A percentile compares a stretch with the other conserved stretches of the same genome.
Evolutionary conservation across 2,329 filamentous ascomycete genomes (phyloP).

Genomic region (Sordariomycetes sp.): DNA sequence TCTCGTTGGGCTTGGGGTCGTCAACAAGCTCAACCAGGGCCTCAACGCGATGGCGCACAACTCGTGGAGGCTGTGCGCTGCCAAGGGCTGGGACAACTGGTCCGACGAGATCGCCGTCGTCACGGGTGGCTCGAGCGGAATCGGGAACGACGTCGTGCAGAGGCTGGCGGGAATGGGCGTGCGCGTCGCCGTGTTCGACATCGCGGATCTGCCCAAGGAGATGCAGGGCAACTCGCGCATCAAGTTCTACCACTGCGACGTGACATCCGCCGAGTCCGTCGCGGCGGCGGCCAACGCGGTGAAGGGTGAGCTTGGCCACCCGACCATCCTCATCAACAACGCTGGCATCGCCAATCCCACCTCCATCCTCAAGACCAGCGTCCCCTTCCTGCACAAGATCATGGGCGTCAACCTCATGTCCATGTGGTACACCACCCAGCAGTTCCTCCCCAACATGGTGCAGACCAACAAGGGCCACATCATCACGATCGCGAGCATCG

Average conservation of each 20-base stretch:
- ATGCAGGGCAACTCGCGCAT: slow-evolving; percentile 33
- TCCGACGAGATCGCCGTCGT: slow-evolving; percentile 59
- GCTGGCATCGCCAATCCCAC: slow-evolving; percentile 54
- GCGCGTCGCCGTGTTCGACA: slow-evolving; percentile 62
- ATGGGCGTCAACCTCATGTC: slow-evolving; percentile 62
- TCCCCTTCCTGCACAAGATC: slow-evolving; percentile 51
- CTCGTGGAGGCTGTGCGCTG: slow-evolving; percentile 17
- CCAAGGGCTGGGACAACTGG: slow-evolving; percentile 48
- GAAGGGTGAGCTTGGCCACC: slow-evolving; percentile 45
- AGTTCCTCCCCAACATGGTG: slow-evolving; percentile 59
- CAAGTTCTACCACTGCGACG: slow-evolving; percentile 61
- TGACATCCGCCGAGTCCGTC: slow-evolving; percentile 47
- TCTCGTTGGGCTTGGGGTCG: slow-evolving; percentile 19
- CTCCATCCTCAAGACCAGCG: slow-evolving; percentile 46
- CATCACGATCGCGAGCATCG: slow-evolving; percentile 57
- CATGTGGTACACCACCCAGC: slow-evolving; percentile 55
- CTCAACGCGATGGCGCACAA: slow-evolving; percentile 21
- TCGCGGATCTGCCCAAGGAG: slow-evolving; percentile 23
- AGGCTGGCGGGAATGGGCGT: slow-evolving; percentile 53
- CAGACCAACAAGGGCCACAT: slow-evolving; percentile 58
- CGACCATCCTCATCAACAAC: slow-evolving; percentile 64
- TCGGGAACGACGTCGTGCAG: slow-evolving; percentile 56
- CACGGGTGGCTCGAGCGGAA: slow-evolving; percentile 65
- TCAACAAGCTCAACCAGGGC: slow-evolving; percentile 17
- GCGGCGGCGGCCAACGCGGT: slow-evolving; percentile 39